Evolutionary conservation across 2,329 filamentous ascomycete species (phyloP).

Genomic region (Diaporthe nobilis): DNA sequence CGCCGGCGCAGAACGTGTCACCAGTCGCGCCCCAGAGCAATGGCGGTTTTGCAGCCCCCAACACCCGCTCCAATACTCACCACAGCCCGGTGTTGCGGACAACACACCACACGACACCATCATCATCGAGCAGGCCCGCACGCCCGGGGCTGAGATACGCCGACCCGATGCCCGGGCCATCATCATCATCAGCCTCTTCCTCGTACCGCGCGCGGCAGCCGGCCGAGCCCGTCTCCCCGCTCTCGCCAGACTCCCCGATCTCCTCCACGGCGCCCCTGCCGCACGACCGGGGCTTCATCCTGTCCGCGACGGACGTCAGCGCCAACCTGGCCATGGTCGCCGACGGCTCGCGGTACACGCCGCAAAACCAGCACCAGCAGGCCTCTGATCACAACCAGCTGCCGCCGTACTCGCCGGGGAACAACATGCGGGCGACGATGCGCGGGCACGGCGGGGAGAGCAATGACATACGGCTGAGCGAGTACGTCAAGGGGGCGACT

Average conservation of each 20-base stretch:
- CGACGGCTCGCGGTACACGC: slow-evolving; percentile 49
- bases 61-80: background rate
- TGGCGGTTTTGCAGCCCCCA: background rate
- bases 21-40: slow-evolving; percentile 1
- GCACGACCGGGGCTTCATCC: slow-evolving; percentile 2
- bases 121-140: background rate
- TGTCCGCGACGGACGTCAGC: slow-evolving; percentile 41
- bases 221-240: slow-evolving; percentile 3
- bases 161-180: background rate
- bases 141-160: slow-evolving; percentile 9
- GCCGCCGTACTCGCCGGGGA: slow-evolving; percentile 43
- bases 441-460: slow-evolving; percentile 51
- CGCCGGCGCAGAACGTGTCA: background rate
- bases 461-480: slow-evolving; percentile 55
- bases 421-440: slow-evolving; percentile 50
- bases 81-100: background rate
- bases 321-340: slow-evolving; percentile 51
- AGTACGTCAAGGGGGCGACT: slow-evolving; percentile 55
- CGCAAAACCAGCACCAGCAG: slow-evolving; percentile 33
- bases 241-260: slow-evolving; percentile 13
- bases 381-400: slow-evolving; percentile 16
- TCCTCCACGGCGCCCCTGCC: background rate
- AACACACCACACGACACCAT: background rate
- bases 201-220: background rate
- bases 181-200: slow-evolving; percentile 15